Evolutionary conservation across 208 protist genomes (phyloP), one percentile per base, ranked within the genome.

Genomic region (Crithidia brevicula): DNA sequence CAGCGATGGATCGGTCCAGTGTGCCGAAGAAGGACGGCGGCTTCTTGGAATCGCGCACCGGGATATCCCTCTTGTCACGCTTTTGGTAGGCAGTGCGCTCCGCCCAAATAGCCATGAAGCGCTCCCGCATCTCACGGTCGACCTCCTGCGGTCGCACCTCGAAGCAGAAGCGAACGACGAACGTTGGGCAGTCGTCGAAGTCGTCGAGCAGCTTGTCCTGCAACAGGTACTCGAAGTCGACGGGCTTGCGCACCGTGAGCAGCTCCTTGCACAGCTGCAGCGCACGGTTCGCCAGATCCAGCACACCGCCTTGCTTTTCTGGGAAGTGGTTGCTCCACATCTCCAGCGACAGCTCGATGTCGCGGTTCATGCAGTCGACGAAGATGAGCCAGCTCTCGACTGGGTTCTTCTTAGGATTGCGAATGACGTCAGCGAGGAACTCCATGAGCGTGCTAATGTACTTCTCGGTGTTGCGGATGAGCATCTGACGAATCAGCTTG

Each of bases 101-200:
- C 6, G 61, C 62, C 88, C 91, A 96, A 4, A 88, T 60, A 1
- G 83, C 54, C 71, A 92, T 74, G 75, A 96, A 86, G 10, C 77
- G 70, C 23, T 89, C 86, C 5, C 83, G 79, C 38, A 65, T 80
- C 31, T 87, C 77, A 28, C 63, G 71, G 52, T 86, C 83, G 5
- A 96, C 27, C 61, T 93, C 81, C 69, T 82, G 74, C 31, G 67
- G 43, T 10, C 91, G 81, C 23, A 79, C 77, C 45, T 88, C 79
- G 38, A 96, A 49, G 31, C 69, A 72, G 68, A 93, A 96, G 59
- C 78, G 84, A 5, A 96, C 67, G 27, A 92, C 79, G 73, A 96
- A 96, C 3, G 86, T 91, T 13, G 91, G 91, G 54, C 81, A 92
- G 71, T 96, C 91, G 28, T 87, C 91, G 73, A 94, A 96, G 72